Evolutionary conservation across 2,329 filamentous ascomycete species (phyloP).

Genomic region (Rhinocladiella similis): DNA sequence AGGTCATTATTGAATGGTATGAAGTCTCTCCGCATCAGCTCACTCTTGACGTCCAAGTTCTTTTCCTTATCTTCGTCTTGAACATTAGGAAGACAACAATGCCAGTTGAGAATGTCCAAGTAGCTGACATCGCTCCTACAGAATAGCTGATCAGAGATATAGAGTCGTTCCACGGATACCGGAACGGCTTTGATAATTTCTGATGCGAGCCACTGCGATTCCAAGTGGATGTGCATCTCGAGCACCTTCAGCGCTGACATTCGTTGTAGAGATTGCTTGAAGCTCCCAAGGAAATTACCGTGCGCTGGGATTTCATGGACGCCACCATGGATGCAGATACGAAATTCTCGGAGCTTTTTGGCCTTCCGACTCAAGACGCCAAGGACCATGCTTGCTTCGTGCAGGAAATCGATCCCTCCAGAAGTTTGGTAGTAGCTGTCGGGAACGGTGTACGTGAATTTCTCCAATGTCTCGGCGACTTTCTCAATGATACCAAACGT

Average conservation of each 20-base stretch:
- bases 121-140: background rate
- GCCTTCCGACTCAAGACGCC: background rate
- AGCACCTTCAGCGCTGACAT: conserved; percentile 14
- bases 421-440: background rate
- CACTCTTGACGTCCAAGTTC: conserved; percentile 5
- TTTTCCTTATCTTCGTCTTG: background rate
- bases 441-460: conserved; percentile 11
- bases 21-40: conserved; percentile 15
- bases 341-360: conserved; percentile 11
- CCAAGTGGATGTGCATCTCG: conserved; percentile 23
- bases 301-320: conserved; percentile 5
- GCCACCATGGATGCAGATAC: conserved; percentile 17
- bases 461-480: conserved; percentile 12
- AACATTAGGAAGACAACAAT: background rate
- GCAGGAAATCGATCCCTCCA: background rate
- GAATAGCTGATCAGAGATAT: conserved; percentile 17
- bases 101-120: background rate
- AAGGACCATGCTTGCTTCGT: background rate
- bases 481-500: background rate
- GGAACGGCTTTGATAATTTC: conserved; percentile 22
- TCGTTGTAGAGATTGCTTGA: conserved; percentile 12
- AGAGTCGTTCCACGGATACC: conserved; percentile 16
- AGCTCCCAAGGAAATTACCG: conserved; percentile 14
- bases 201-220: conserved; percentile 11
- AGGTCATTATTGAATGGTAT: conserved; percentile 17